Conservation (phyloP, 257 asterid species). For the Sherardia arvensis region DNA sequence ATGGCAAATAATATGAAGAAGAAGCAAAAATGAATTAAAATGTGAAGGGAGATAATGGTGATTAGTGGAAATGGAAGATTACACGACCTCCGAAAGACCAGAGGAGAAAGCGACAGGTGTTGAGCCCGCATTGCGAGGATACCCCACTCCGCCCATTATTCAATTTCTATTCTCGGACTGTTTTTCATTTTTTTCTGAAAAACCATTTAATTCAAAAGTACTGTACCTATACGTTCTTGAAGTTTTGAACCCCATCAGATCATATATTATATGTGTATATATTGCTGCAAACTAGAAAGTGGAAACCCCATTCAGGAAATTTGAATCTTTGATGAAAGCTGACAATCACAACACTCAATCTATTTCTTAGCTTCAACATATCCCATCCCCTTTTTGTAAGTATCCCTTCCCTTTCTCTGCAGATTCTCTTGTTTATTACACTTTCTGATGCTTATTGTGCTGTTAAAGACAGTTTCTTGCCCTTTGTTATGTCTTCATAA, state of each 20-base stretch:
- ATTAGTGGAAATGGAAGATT: neutral
- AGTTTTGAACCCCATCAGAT: neutral
- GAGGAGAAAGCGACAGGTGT: slow-evolving; percentile 5
- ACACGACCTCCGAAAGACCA: slow-evolving; percentile 12
- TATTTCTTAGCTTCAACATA: slow-evolving; percentile 82
- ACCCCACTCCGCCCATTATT: slow-evolving; percentile 9
- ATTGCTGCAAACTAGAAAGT: slow-evolving; percentile 13
- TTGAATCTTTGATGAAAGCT: slow-evolving; percentile 34
- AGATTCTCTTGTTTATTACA: slow-evolving; percentile 32
- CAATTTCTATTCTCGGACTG: neutral
- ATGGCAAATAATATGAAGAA: neutral
- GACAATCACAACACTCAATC: slow-evolving; percentile 48
- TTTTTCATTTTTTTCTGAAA: neutral
- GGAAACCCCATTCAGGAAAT: slow-evolving; percentile 8
- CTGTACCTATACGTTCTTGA: neutral
- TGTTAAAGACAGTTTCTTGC: slow-evolving; percentile 13
- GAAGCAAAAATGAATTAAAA: neutral
- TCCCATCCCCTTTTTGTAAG: slow-evolving; percentile 94
- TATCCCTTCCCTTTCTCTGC: slow-evolving; percentile 35
- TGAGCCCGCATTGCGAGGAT: neutral
- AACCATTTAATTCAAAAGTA: neutral
- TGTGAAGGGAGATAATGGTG: neutral
- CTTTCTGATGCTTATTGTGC: slow-evolving; percentile 18
- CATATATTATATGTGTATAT: neutral
- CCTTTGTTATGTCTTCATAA: neutral